These are phyloP conservation scores for Trichosanthes cucumerina DNA, from an alignment of 306 rosid species.

Conservation along the genomic window DNA sequence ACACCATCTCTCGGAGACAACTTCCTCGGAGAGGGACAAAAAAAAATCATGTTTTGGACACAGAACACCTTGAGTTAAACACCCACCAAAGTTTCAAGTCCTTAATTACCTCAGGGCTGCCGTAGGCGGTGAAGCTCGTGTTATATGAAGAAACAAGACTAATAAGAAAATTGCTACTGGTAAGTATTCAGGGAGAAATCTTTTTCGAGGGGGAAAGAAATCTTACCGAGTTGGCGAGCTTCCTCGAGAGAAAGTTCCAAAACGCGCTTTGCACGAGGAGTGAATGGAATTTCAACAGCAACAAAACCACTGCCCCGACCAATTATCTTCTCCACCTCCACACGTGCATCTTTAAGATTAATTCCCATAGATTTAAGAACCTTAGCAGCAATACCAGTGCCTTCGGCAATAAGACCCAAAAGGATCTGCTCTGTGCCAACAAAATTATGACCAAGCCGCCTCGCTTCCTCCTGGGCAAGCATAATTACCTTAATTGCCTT, in stretches of 20 bases:
- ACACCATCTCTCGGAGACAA: background rate
- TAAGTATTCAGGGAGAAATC: background rate
- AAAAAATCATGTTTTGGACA: background rate
- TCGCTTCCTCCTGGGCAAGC: conserved; percentile 99
- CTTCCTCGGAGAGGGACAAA: background rate
- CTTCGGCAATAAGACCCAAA: conserved; percentile 97
- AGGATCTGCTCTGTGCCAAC: conserved; percentile 98
- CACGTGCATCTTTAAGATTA: conserved; percentile 93
- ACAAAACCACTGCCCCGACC: conserved; percentile 99
- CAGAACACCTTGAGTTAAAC: background rate
- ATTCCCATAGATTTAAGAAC: conserved; percentile 96
- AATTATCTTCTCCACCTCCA: conserved; percentile 96
- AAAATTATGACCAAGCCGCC: conserved; percentile 94
- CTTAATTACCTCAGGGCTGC: background rate
- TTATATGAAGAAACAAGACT: background rate
- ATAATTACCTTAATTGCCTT: conserved; percentile 92
- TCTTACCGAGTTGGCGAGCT: conserved; percentile 94
- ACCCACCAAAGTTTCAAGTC: background rate
- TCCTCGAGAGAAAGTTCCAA: conserved; percentile 95
- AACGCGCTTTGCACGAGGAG: conserved; percentile 98
- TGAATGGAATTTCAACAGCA: conserved; percentile 93
- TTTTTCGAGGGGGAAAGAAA: background rate
- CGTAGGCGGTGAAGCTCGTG: background rate
- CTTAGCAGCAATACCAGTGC: conserved; percentile 97
- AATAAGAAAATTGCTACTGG: background rate